A percentile compares a stretch with the other conserved stretches of the same genome.
Evolutionary conservation across 225 moss, liverwort and hornwort genomes (phyloP).

Genomic region (Lunularia cruciata): DNA sequence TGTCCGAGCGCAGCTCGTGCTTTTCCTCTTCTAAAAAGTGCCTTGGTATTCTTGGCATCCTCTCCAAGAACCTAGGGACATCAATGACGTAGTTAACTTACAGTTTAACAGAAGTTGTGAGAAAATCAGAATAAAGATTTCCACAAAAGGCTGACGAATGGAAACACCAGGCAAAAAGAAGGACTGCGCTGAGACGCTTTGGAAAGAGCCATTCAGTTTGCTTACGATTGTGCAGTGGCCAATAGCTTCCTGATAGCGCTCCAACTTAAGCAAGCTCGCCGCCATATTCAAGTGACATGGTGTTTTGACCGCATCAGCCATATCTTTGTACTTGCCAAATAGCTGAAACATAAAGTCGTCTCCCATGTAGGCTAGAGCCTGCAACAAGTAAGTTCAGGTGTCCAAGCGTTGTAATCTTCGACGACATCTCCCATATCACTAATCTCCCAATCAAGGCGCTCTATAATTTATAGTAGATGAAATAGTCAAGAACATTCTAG

Average conservation of each 20-base stretch:
- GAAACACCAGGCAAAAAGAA: too few relatives aligned
- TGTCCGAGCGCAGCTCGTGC: constrained; percentile 78
- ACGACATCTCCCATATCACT: too few relatives aligned
- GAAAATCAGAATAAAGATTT: neutral
- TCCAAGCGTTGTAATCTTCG: too few relatives aligned
- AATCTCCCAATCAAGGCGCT: too few relatives aligned
- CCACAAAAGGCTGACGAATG: neutral
- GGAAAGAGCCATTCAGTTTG: too few relatives aligned
- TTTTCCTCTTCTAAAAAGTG: constrained; percentile 86
- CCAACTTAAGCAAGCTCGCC: constrained; percentile 85
- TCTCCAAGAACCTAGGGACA: constrained; percentile 89
- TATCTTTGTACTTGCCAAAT: constrained; percentile 94
- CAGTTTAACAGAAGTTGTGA: too few relatives aligned
- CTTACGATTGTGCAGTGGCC: constrained; percentile 90
- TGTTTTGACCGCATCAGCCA: constrained; percentile 91
- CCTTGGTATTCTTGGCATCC: constrained; percentile 78
- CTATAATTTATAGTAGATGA: too few relatives aligned
- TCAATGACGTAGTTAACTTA: too few relatives aligned
- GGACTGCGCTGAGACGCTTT: too few relatives aligned
- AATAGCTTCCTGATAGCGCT: constrained; percentile 83
- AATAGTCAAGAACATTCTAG: too few relatives aligned
- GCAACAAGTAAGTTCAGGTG: constrained; percentile 10
- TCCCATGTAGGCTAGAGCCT: constrained; percentile 98
- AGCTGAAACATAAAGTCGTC: constrained; percentile 99
- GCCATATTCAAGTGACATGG: constrained; percentile 97